These are phyloP conservation scores for Jatropha podagrica DNA, from an alignment of 441 rosid species.

Conservation along the genomic window DNA sequence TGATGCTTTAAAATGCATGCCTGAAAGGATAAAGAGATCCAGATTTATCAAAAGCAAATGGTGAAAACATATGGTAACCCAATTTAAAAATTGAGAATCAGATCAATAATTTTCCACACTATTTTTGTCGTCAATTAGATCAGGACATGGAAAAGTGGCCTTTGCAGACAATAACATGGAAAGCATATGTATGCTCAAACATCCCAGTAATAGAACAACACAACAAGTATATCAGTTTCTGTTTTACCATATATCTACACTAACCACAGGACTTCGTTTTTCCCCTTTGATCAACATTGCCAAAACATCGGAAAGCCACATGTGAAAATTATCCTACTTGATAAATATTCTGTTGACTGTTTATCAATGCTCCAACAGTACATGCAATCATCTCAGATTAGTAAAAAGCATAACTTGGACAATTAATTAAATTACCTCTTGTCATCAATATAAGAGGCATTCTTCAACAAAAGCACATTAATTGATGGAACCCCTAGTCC, in stretches of 20 bases:
- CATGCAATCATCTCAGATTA: neutral
- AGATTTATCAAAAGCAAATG: constrained; percentile 1
- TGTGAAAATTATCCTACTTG: neutral
- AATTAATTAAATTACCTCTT: constrained; percentile 40
- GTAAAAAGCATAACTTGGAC: neutral
- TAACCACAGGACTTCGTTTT: neutral
- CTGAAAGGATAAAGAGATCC: neutral
- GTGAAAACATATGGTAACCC: neutral
- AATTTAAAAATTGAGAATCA: neutral
- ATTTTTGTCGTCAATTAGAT: neutral
- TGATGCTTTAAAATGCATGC: neutral
- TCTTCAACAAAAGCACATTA: constrained; percentile 38
- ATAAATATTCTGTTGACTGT: neutral
- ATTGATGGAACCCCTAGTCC: constrained; percentile 67
- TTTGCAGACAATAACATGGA: neutral
- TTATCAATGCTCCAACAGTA: constrained; percentile 1
- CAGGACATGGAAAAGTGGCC: constrained; percentile 1
- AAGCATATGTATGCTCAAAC: neutral
- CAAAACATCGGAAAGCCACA: neutral
- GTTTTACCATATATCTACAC: neutral
- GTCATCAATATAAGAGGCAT: constrained; percentile 31
- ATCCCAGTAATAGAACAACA: neutral
- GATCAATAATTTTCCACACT: neutral
- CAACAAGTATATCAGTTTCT: neutral
- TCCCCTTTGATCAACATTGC: neutral